Base-by-base conservation (phyloP, 1,284 basidiomycete species). In the Leccinum holopus region DNA sequence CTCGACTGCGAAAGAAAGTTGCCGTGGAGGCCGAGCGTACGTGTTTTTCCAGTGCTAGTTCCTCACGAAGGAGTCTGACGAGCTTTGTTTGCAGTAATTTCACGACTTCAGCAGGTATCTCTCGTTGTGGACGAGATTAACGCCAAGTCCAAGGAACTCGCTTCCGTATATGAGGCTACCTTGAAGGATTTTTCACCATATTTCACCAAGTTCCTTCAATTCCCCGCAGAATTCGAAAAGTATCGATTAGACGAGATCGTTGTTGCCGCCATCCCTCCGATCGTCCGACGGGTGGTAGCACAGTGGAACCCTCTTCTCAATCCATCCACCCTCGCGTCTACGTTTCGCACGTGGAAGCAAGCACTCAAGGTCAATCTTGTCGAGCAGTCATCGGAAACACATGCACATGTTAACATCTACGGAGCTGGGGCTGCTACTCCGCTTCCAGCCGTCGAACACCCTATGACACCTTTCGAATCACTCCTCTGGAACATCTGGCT, bases 381-480 rank as follows among this genome's bases (percentile, higher is more conserved):
- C 1, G 81, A 84, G 52, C 77, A 80, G 21, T 68, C 77, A 33
- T 73, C 75, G 5, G 69, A 79, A 57, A 79, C 76, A 2, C 80
- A 85, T 65, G 76, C 76, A 2, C 80, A 85, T 65, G 76, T 90
- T 2, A 84, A 87, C 66, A 66, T 85, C 3, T 88, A 85, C 72
- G 89, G 87, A 18, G 75, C 78, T 16, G 77, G 74, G 59, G 76
- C 78, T 0, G 67, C 76, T 12, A 63, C 70, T 5, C 65, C 74
- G 8, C 59, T 75, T 64, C 52, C 64, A 53, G 39, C 41, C 65
- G 84, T 84, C 55, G 84, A 87, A 64, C 80, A 79, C 65, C 81
- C 81, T 1, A 99, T 99, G 97, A 95, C 95, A 5, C 90, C 97
- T 0, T 99, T 93, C 75, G 97, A 99, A 74, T 92, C 90, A 62